These are phyloP conservation scores for Fusarium caatingaense DNA, from an alignment of 2,329 filamentous ascomycete species.

Conservation along the genomic window DNA sequence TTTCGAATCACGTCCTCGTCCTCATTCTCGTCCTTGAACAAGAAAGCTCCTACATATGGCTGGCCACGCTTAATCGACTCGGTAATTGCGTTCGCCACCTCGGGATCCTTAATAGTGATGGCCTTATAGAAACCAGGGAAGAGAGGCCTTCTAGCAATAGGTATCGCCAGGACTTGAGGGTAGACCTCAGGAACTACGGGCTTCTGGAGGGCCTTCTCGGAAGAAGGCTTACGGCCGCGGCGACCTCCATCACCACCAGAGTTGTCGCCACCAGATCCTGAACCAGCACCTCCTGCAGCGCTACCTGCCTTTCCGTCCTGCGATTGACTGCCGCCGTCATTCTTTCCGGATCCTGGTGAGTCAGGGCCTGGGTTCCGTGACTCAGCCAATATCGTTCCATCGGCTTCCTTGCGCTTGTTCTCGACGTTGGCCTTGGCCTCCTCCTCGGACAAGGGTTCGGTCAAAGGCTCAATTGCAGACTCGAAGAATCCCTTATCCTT, in stretches of 20 bases:
- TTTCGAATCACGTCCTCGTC: conserved; percentile 95
- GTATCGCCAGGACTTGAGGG: conserved; percentile 96
- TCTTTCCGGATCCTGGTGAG: conserved; percentile 59
- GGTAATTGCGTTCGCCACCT: conserved; percentile 90
- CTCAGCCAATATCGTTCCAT: conserved; percentile 61
- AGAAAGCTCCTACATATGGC: conserved; percentile 95
- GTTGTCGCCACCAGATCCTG: conserved; percentile 66
- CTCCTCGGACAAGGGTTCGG: conserved; percentile 64
- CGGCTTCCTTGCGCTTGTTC: conserved; percentile 56
- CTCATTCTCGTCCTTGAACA: conserved; percentile 95
- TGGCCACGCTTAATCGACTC: conserved; percentile 98
- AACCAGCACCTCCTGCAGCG: conserved; percentile 65
- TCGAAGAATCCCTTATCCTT: conserved; percentile 64
- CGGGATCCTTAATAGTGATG: conserved; percentile 93
- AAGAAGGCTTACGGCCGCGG: conserved; percentile 76
- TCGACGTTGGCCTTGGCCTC: conserved; percentile 64
- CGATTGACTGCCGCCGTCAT: conserved; percentile 51
- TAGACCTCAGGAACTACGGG: conserved; percentile 93
- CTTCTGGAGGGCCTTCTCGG: conserved; percentile 85
- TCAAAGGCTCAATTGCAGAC: conserved; percentile 54
- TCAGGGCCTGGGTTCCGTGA: conserved; percentile 58
- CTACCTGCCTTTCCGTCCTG: conserved; percentile 68
- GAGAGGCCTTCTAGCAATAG: conserved; percentile 90
- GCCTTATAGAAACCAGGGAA: conserved; percentile 99
- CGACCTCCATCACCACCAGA: conserved; percentile 71